Evolutionary conservation across 1,139 yeast genomes (phyloP).

Genomic region (Suhomyces bokatorum): DNA sequence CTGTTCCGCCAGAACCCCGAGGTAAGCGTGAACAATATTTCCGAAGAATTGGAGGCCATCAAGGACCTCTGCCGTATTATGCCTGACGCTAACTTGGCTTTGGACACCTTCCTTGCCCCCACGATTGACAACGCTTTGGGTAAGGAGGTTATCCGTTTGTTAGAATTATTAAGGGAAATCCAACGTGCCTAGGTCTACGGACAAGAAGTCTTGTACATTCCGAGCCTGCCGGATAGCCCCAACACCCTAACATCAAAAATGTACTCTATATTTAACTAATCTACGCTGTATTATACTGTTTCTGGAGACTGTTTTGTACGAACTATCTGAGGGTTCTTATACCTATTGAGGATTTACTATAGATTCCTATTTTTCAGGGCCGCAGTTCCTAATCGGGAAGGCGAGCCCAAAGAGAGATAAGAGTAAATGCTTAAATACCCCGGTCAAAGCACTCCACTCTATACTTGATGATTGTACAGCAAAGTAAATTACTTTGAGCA

Average conservation of each 20-base stretch:
- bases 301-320: no score
- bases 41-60: slow-evolving; percentile 16
- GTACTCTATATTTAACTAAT: slow-evolving; percentile 2
- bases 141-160: slow-evolving; percentile 40
- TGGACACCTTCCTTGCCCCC: slow-evolving; percentile 42
- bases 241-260: background rate
- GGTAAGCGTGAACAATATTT: slow-evolving; percentile 1
- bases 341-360: background rate
- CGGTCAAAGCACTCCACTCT: background rate
- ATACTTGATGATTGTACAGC: no score
- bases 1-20: slow-evolving; percentile 6
- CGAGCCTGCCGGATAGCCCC: background rate
- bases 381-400: background rate
- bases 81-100: slow-evolving; percentile 40
- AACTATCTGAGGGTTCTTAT: no score
- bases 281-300: slow-evolving; percentile 5
- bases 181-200: background rate
- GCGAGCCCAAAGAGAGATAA: background rate
- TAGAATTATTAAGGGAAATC: slow-evolving; percentile 25
- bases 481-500: no score
- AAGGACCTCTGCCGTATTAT: slow-evolving; percentile 23
- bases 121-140: slow-evolving; percentile 39
- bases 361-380: background rate
- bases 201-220: background rate
- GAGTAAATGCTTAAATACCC: background rate